These are phyloP conservation scores for Trichoderma simmonsii DNA, from an alignment of 2,329 filamentous ascomycete species.

Conservation along the genomic window DNA sequence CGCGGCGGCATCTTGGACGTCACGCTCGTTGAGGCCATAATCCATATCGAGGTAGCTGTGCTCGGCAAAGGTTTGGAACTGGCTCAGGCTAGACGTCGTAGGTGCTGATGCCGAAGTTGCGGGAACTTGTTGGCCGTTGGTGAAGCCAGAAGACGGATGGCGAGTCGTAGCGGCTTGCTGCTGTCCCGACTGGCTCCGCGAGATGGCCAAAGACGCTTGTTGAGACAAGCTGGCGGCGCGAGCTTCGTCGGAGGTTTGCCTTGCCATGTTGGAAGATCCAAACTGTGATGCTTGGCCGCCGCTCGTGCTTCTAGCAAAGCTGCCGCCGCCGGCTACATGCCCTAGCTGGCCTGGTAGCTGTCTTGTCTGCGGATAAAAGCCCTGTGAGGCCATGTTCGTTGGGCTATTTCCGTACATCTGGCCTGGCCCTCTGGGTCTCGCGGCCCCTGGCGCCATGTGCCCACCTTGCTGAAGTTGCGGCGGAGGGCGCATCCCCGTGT, in stretches of 20 bases:
- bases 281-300: slow-evolving; percentile 21
- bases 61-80: slow-evolving; percentile 23
- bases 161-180: slow-evolving; percentile 5
- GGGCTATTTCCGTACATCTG: slow-evolving; percentile 12
- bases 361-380: slow-evolving; percentile 21
- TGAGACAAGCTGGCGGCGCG: slow-evolving; percentile 8
- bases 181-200: slow-evolving; percentile 19
- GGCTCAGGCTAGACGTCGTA: slow-evolving; percentile 18
- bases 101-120: slow-evolving; percentile 19
- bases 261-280: slow-evolving; percentile 21
- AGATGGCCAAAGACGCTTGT: slow-evolving; percentile 10
- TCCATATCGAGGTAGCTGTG: slow-evolving; percentile 29
- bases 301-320: slow-evolving; percentile 18
- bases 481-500: not conserved
- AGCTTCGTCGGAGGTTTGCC: slow-evolving; percentile 18
- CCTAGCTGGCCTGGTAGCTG: slow-evolving; percentile 23
- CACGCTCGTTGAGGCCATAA: slow-evolving; percentile 24
- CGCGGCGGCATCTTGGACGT: slow-evolving; percentile 22
- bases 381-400: slow-evolving; percentile 14
- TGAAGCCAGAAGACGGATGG: slow-evolving; percentile 18
- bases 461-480: slow-evolving; percentile 22
- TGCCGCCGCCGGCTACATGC: slow-evolving; percentile 12
- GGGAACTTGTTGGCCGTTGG: slow-evolving; percentile 21
- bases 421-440: slow-evolving; percentile 16
- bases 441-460: slow-evolving; percentile 8